Evolutionary conservation across 2,329 filamentous ascomycete genomes (phyloP).

Genomic region (Colletotrichum scovillei): DNA sequence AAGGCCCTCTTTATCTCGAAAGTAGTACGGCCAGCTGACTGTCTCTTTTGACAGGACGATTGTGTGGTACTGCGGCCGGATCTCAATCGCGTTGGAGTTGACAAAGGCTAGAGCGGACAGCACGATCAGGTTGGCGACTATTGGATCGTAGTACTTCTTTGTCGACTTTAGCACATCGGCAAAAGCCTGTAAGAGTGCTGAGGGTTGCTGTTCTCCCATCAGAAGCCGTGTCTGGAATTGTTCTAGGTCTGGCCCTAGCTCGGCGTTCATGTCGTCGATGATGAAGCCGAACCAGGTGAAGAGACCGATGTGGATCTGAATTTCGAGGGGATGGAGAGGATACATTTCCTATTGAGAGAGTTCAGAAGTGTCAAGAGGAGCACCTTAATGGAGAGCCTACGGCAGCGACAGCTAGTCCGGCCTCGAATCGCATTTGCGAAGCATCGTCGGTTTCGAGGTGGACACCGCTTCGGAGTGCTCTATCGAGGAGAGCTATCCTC

Average conservation of each 20-base stretch:
- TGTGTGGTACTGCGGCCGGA: slow-evolving; percentile 35
- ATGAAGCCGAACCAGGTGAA: slow-evolving; percentile 45
- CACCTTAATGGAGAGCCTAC: not conserved
- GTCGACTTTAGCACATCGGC: slow-evolving; percentile 38
- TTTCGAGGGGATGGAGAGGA: slow-evolving; percentile 37
- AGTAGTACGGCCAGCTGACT: slow-evolving; percentile 41
- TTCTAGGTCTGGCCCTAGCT: slow-evolving; percentile 36
- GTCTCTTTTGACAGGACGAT: slow-evolving; percentile 37
- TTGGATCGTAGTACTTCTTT: slow-evolving; percentile 40
- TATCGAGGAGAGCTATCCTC: not conserved
- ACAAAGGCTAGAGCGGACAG: slow-evolving; percentile 43
- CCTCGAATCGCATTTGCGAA: slow-evolving; percentile 23
- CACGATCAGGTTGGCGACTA: slow-evolving; percentile 43
- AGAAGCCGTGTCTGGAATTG: slow-evolving; percentile 41
- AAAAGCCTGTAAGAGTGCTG: slow-evolving; percentile 38
- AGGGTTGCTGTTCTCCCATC: slow-evolving; percentile 37
- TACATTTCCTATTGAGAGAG: too few species aligned
- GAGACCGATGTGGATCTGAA: slow-evolving; percentile 45
- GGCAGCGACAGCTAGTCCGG: slow-evolving; percentile 17
- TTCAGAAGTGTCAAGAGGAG: too few species aligned
- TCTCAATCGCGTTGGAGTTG: slow-evolving; percentile 42
- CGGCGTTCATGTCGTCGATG: slow-evolving; percentile 42
- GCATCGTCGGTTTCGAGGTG: slow-evolving; percentile 4
- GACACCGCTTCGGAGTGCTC: slow-evolving; percentile 3
- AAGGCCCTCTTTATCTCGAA: slow-evolving; percentile 42